Percentiles rank a stretch among this genome's conserved stretches.
phyloP scores from a whole-genome alignment of 441 rosid species.

The Aleurites moluccanus region DNA sequence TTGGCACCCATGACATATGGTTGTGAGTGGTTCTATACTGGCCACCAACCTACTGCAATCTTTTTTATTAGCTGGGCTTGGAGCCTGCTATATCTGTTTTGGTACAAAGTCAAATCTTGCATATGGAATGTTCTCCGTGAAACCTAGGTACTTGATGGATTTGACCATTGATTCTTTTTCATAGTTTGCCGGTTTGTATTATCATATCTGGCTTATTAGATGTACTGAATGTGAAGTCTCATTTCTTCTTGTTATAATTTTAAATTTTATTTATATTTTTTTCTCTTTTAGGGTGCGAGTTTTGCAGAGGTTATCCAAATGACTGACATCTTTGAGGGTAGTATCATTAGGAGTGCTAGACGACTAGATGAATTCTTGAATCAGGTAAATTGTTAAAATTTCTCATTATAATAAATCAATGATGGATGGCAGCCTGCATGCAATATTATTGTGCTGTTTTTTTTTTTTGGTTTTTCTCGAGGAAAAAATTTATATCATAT shows the following conservation, averaged over 20 bases:
- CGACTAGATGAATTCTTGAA: slow-evolving; percentile 93
- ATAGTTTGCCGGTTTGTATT: neutral
- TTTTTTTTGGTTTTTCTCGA: neutral
- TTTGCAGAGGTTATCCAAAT: slow-evolving; percentile 90
- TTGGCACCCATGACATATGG: too few species aligned
- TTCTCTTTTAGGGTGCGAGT: slow-evolving; percentile 64
- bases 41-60: too few species aligned
- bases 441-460: neutral
- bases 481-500: neutral
- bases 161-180: neutral
- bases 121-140: neutral
- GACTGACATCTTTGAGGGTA: slow-evolving; percentile 98
- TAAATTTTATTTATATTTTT: slow-evolving; percentile 8
- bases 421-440: neutral
- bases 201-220: neutral
- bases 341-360: slow-evolving; percentile 91
- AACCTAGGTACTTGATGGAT: neutral
- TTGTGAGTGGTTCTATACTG: too few species aligned
- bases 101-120: neutral
- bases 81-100: too few species aligned
- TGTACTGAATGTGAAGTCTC: neutral
- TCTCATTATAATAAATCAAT: neutral
- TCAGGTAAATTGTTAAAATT: slow-evolving; percentile 53
- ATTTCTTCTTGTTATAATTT: neutral
- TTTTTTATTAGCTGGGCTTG: too few species aligned